Base-by-base conservation (phyloP, 1,284 basidiomycete genomes). In the Exobasidium cylindrosporum region DNA sequence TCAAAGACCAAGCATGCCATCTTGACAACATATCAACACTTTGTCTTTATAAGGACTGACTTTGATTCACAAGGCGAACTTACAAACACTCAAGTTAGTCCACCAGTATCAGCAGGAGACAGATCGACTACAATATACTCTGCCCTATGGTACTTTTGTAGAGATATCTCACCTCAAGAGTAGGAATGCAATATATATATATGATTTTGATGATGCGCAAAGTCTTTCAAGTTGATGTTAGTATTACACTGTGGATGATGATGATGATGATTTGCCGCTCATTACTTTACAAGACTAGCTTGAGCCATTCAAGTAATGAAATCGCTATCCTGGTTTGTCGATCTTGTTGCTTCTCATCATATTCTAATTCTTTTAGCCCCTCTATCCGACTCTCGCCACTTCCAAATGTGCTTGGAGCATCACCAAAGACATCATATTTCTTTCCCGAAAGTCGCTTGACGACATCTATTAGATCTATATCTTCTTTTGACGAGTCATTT, bases 391-490 rank as follows among this genome's bases (percentile, higher is more conserved):
- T 26, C 29, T 55, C 53, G 29, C 26, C 21, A n/a, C n/a, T n/a
- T 55, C 35, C 56, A 30, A 57, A 44, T 17, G 56, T 46, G 26
- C 35, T 17, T 3, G 40, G 40, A 58, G 67, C 69, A 71, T 10
- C 67, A 65, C 68, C 72, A 43, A 72, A 29, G 7, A 70, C 62
- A 32, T 74, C 67, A 44, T 74, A 74, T 30, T 60, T 58, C 43
- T 58, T 56, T 3, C 66, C 66, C 11, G 60, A 24, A 23, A 74
- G 47, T 2, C 58, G 46, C n/a, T 57, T 28, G 0, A 66, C 57
- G 23, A 68, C 13, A 4, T 3, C 2, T 0, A 47, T 32, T 4
- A 72, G 52, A 44, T 61, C 47, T 4, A 54, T 47, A 32, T 68
- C 68, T 26, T 59, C 31, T 4, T 0, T 10, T 3, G 31, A 53